A percentile compares a stretch with the other conserved stretches of the same genome.
Evolutionary conservation across 305 asterid genomes (phyloP).

Genomic region (Petunia hybrid): DNA sequence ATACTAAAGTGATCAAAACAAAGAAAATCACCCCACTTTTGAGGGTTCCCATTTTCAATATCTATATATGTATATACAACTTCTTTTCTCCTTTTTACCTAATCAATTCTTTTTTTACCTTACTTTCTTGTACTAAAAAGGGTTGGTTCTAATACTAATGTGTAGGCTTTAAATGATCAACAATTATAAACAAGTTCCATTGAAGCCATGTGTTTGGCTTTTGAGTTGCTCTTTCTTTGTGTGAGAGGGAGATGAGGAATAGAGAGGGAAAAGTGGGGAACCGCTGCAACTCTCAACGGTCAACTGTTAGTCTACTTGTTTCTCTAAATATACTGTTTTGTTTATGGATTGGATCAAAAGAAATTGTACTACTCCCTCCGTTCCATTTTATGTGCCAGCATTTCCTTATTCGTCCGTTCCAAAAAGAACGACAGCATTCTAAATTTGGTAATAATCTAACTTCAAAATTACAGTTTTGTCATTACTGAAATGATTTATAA

Average conservation of each 20-base stretch:
- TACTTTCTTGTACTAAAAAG: not conserved
- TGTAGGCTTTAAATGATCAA: not conserved
- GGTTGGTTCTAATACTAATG: not conserved
- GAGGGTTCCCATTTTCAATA: conserved; percentile 21
- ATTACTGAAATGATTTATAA: too few species aligned
- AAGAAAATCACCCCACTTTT: conserved; percentile 29
- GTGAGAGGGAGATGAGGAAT: conserved; percentile 28
- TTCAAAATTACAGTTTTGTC: too few species aligned
- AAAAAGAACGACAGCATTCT: too few species aligned
- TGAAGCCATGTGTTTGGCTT: conserved; percentile 12
- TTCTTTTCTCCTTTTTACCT: not conserved
- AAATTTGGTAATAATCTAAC: too few species aligned
- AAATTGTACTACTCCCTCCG: too few species aligned
- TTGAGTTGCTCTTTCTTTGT: not conserved
- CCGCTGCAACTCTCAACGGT: conserved; percentile 39
- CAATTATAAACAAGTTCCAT: not conserved
- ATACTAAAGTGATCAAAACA: conserved; percentile 13
- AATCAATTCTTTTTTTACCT: not conserved
- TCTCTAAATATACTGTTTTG: not conserved
- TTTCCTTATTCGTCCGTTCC: too few species aligned
- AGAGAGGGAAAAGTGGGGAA: conserved; percentile 42
- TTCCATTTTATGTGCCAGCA: too few species aligned
- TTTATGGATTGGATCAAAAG: not conserved
- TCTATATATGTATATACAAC: not conserved
- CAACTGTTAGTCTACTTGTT: conserved; percentile 29